Evolutionary conservation across 768 basidiomycete genomes (phyloP).

Genomic region (Russula abietina): DNA sequence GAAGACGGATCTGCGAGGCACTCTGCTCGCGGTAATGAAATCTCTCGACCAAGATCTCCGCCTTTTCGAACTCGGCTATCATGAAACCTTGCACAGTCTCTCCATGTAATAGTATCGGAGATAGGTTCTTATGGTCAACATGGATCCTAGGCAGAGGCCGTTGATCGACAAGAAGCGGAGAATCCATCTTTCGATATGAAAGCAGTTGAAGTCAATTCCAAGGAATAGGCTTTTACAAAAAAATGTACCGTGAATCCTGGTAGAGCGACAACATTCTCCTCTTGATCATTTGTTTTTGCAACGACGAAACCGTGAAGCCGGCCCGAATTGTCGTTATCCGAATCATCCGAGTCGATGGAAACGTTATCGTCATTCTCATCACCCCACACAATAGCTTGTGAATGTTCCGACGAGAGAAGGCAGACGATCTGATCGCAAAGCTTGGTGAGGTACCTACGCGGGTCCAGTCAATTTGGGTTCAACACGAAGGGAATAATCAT

Average conservation of each 20-base stretch:
- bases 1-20: slow-evolving; percentile 4
- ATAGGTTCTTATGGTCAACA: neutral
- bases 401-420: slow-evolving; percentile 46
- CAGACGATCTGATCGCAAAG: slow-evolving; percentile 48
- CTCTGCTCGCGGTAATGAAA: neutral
- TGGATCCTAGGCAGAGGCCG: neutral
- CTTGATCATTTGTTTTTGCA: slow-evolving; percentile 51
- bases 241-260: slow-evolving; percentile 44
- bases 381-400: slow-evolving; percentile 42
- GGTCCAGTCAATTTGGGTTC: neutral
- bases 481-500: slow-evolving; percentile 7
- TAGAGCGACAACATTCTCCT: slow-evolving; percentile 42
- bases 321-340: slow-evolving; percentile 41
- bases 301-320: slow-evolving; percentile 52
- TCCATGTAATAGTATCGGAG: slow-evolving; percentile 19
- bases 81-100: slow-evolving; percentile 26
- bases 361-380: slow-evolving; percentile 29
- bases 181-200: slow-evolving; percentile 3
- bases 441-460: slow-evolving; percentile 18
- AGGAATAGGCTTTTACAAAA: neutral
- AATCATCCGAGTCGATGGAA: slow-evolving; percentile 31
- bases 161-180: neutral
- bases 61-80: slow-evolving; percentile 9
- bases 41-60: neutral
- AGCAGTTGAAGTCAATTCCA: neutral